Conservation (phyloP, 139 green algal genomes). For the Tetraselmis striata region DNA sequence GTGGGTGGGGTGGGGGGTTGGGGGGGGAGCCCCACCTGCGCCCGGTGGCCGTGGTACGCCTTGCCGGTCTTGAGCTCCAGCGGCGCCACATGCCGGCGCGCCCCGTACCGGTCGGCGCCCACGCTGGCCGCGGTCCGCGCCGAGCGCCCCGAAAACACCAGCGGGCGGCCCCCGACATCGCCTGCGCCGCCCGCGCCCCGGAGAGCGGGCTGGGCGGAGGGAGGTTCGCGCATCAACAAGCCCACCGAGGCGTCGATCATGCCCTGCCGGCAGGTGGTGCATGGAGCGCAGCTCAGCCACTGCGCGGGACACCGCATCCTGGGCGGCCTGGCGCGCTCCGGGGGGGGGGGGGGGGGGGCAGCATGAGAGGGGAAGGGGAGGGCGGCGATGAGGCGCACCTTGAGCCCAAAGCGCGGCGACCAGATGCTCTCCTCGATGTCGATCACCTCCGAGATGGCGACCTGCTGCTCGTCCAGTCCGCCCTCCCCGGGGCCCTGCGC, state of each 20-base stretch:
- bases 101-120: conserved; percentile 8
- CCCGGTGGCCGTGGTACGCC: conserved; percentile 48
- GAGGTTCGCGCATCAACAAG: conserved; percentile 12
- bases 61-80: conserved; percentile 94
- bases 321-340: too few relatives aligned
- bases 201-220: neutral
- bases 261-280: too few relatives aligned
- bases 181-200: conserved; percentile 1
- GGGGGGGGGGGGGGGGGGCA: too few relatives aligned
- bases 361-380: too few relatives aligned
- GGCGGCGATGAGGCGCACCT: conserved; percentile 29
- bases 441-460: conserved; percentile 40
- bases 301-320: too few relatives aligned
- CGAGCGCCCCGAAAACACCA: neutral
- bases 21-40: conserved; percentile 73
- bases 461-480: neutral
- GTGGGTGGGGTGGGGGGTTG: too few relatives aligned
- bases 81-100: conserved; percentile 49
- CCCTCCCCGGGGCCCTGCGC: neutral
- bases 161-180: neutral
- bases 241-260: conserved; percentile 76
- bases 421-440: conserved; percentile 95
- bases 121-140: conserved; percentile 13
- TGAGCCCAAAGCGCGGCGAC: conserved; percentile 80
- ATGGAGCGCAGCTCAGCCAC: too few relatives aligned